Percentiles rank a stretch among this genome's conserved stretches.
Evolutionary conservation across 78 protist species (phyloP).

Genomic region (Dictyostelium brefeldianum): DNA sequence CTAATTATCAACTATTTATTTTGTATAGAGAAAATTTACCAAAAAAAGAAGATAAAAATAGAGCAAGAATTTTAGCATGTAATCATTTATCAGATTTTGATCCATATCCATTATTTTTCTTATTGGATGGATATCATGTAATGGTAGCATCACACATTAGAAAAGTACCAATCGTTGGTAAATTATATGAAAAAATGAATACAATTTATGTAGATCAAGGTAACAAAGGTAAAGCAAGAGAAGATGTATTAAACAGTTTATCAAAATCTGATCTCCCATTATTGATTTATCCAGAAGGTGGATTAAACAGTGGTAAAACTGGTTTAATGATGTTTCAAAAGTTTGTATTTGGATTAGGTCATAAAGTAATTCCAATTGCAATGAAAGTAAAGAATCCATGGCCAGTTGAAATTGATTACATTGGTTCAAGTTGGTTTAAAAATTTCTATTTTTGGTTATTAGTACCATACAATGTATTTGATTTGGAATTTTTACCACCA

Average conservation of each 20-base stretch:
- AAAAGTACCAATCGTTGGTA: slow-evolving; percentile 61
- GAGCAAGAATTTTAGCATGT: slow-evolving; percentile 34
- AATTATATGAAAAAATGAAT: slow-evolving; percentile 24
- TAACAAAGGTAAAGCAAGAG: slow-evolving; percentile 28
- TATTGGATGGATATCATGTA: neutral
- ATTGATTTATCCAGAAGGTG: slow-evolving; percentile 68
- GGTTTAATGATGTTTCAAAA: slow-evolving; percentile 76
- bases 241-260: slow-evolving; percentile 22
- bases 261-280: slow-evolving; percentile 11
- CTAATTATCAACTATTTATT: too few species aligned
- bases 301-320: slow-evolving; percentile 33
- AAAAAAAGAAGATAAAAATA: neutral
- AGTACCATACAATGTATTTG: slow-evolving; percentile 37
- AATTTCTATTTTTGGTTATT: slow-evolving; percentile 61
- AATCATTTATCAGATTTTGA: slow-evolving; percentile 67
- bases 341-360: slow-evolving; percentile 61
- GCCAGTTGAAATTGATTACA: slow-evolving; percentile 60
- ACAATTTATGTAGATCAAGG: slow-evolving; percentile 42
- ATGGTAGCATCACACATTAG: slow-evolving; percentile 57
- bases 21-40: slow-evolving; percentile 50
- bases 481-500: neutral
- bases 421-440: slow-evolving; percentile 56
- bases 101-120: slow-evolving; percentile 47
- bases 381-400: slow-evolving; percentile 17
- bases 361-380: slow-evolving; percentile 27